phyloP scores from a whole-genome alignment of 371 early-diverging fungal species.

The Apophysomyces variabilis region DNA sequence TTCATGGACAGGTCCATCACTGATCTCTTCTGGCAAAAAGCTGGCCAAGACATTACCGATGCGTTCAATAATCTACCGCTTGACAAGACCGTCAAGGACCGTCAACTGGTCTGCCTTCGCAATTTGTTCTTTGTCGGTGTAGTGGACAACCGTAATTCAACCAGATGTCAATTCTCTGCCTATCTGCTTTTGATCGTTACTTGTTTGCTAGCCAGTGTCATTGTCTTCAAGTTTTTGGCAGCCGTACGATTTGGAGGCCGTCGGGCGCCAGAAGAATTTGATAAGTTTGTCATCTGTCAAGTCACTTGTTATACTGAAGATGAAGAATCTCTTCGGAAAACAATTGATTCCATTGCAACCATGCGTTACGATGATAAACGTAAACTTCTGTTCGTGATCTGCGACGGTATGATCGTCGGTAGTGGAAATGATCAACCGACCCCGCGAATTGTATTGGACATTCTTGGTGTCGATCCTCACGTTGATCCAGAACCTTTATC shows the following conservation, averaged over 20 bases:
- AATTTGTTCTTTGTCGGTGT: constrained; percentile 88
- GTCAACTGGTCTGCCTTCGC: constrained; percentile 71
- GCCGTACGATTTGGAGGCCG: constrained; percentile 83
- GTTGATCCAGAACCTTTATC: constrained; percentile 82
- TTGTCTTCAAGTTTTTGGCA: constrained; percentile 89
- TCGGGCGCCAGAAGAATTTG: constrained; percentile 83
- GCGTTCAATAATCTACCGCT: constrained; percentile 50
- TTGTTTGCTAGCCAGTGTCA: constrained; percentile 76
- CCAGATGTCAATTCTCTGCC: constrained; percentile 86
- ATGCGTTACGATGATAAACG: constrained; percentile 94
- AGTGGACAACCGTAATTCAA: constrained; percentile 81
- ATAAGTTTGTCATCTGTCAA: constrained; percentile 89
- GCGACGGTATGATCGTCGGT: constrained; percentile 90
- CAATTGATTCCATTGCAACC: constrained; percentile 92
- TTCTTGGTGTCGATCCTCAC: constrained; percentile 82
- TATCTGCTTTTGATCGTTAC: constrained; percentile 84
- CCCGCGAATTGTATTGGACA: constrained; percentile 91
- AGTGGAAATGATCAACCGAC: constrained; percentile 95
- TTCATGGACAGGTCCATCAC: constrained; percentile 60
- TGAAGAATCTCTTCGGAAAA: constrained; percentile 88
- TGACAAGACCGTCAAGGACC: constrained; percentile 31
- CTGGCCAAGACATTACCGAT: constrained; percentile 71
- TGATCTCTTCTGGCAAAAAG: constrained; percentile 63
- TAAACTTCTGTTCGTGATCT: constrained; percentile 91
- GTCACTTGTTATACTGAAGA: constrained; percentile 99